These are phyloP conservation scores for Cucumis hystrix DNA, from an alignment of 306 rosid species.

Conservation along the genomic window DNA sequence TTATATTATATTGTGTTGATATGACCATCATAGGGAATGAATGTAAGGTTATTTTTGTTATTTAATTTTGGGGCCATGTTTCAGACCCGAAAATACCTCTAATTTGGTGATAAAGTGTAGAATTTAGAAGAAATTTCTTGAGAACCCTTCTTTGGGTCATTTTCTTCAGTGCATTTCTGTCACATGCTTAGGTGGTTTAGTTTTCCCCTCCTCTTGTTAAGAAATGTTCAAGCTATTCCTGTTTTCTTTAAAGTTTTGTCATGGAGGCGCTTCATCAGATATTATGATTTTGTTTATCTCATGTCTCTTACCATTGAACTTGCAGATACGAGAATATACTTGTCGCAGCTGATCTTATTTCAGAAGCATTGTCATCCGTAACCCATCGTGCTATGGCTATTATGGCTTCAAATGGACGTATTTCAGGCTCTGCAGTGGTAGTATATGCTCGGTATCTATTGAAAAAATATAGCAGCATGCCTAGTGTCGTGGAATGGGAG, in stretches of 20 bases:
- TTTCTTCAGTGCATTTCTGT: not conserved
- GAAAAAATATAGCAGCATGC: constrained; percentile 54
- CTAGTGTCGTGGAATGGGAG: constrained; percentile 82
- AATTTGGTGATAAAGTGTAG: not conserved
- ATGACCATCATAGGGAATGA: not conserved
- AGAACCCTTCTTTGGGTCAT: not conserved
- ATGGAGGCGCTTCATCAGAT: not conserved
- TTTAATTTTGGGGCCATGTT: not conserved
- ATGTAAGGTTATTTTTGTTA: not conserved
- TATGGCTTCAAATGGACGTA: constrained; percentile 63
- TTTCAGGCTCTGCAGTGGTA: constrained; percentile 56
- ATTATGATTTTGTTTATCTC: constrained; percentile 2
- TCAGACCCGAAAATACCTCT: not conserved
- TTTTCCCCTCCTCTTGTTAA: not conserved
- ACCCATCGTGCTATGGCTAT: constrained; percentile 49
- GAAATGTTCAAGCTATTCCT: not conserved
- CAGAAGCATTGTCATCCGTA: constrained; percentile 59
- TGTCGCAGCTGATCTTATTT: constrained; percentile 68
- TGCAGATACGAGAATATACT: constrained; percentile 88
- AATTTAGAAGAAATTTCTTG: not conserved
- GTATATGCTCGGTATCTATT: constrained; percentile 52
- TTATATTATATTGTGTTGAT: not conserved
- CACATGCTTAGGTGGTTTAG: not conserved
- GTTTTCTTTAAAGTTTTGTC: not conserved
- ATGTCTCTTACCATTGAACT: constrained; percentile 15